Base-by-base conservation (phyloP, 805 yeast species). In the Teunomyces funiuensis region DNA sequence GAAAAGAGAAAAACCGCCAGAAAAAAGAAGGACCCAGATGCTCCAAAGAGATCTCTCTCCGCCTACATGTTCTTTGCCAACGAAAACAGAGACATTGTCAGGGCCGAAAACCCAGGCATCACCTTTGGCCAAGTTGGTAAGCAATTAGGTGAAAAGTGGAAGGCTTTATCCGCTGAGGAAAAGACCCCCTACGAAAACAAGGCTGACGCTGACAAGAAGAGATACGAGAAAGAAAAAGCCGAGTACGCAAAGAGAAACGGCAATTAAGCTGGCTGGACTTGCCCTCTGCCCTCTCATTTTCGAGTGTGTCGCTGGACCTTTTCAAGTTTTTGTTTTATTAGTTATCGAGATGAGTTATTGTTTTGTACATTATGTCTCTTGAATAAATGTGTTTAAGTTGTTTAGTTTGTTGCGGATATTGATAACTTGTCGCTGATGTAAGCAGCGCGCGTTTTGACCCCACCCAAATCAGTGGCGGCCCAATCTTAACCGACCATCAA, bases 41-140 rank as follows among this genome's bases (percentile, higher is more conserved):
- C 99, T 52, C 99, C 99, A 69, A 93, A 93, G 88, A 88, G 98
- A 73, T 88, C 97, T 18, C 75, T 93, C 65, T 88, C 97, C 46
- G 97, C 98, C 37, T 93, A 91, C 83, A 90, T 93, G 98, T 91
- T 88, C 81, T 93, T 90, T 63, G 98, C 99, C 57, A 89, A 88
- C 66, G 97, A 89, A 63, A 86, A 87, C 79, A 90, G 99, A 78
- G 97, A 91, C 71, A 80, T 82, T 51, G 96, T 93, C 54, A 83
- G 96, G 68, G 83, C 91, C 49, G 98, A 90, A 68, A 88, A 91
- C 79, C 97, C 98, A 58, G 97, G 96, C 65, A 86, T 90, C 56
- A 73, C 90, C 31, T 93, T 93, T 61, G 99, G 95, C 54, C 95
- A 89, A 73, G 91, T 93, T 52, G 98, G 98, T 64, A 88, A 85